These are phyloP conservation scores for Benincasa hispida DNA, from an alignment of 306 rosid genomes.

Conservation along the genomic window DNA sequence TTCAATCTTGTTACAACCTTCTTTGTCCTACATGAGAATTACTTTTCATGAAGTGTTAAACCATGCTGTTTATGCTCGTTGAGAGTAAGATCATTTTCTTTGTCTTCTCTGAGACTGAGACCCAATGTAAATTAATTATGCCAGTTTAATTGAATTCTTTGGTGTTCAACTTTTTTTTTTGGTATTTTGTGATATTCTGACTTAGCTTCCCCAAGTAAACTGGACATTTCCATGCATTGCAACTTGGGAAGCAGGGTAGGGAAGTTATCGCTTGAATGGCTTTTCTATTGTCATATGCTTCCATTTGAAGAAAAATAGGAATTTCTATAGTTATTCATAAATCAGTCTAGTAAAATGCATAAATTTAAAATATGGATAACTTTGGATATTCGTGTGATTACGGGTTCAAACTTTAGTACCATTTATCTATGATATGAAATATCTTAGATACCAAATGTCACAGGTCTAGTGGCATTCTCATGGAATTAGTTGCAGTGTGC, in stretches of 20 bases:
- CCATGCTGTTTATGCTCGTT: neutral
- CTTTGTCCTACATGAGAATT: neutral
- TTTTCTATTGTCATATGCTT: neutral
- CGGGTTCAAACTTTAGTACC: neutral
- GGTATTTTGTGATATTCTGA: neutral
- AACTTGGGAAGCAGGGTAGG: neutral
- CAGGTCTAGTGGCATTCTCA: neutral
- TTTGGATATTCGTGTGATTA: neutral
- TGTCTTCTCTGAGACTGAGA: neutral
- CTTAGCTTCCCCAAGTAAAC: neutral
- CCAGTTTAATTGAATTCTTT: neutral
- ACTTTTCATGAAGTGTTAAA: neutral
- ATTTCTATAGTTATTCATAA: neutral
- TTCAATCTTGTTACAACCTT: neutral
- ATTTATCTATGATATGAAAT: neutral
- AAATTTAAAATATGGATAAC: neutral
- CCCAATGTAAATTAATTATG: neutral
- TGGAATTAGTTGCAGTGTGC: neutral
- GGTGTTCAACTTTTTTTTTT: neutral
- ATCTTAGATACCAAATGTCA: neutral
- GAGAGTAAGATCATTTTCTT: neutral
- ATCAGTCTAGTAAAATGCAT: neutral
- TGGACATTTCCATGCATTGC: neutral
- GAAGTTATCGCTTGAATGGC: neutral
- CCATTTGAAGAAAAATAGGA: neutral